A percentile compares a stretch with the other conserved stretches of the same genome.
These are phyloP conservation scores for Ogataea pignaliae DNA, from an alignment of 805 yeast genomes.

Conservation along the genomic window DNA sequence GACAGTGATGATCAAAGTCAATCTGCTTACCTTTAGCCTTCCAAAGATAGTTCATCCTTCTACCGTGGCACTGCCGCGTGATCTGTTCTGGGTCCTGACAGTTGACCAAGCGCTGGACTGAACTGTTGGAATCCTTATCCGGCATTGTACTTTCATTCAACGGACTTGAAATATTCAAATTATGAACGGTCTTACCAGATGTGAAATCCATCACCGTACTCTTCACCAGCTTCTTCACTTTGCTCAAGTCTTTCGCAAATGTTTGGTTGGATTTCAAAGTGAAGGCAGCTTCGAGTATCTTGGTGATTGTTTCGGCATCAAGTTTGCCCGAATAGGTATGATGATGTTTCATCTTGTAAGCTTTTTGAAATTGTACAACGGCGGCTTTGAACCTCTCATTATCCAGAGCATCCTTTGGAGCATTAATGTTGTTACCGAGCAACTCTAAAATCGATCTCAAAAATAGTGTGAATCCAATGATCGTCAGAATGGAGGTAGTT, in stretches of 20 bases:
- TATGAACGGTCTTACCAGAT: slow-evolving; percentile 31
- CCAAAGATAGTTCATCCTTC: slow-evolving; percentile 40
- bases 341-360: slow-evolving; percentile 11
- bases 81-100: slow-evolving; percentile 28
- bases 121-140: slow-evolving; percentile 14
- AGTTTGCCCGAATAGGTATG: slow-evolving; percentile 13
- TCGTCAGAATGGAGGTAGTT: slow-evolving; percentile 62
- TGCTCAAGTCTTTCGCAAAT: slow-evolving; percentile 31
- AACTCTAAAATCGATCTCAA: slow-evolving; percentile 62
- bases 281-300: slow-evolving; percentile 19
- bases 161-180: slow-evolving; percentile 22
- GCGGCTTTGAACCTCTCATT: slow-evolving; percentile 63
- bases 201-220: slow-evolving; percentile 34
- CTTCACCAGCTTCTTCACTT: slow-evolving; percentile 32
- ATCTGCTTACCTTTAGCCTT: slow-evolving; percentile 43
- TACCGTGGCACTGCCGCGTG: slow-evolving; percentile 23
- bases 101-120: slow-evolving; percentile 14
- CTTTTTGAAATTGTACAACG: slow-evolving; percentile 72
- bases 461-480: slow-evolving; percentile 72
- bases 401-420: slow-evolving; percentile 81
- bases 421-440: slow-evolving; percentile 48
- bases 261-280: slow-evolving; percentile 30
- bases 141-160: slow-evolving; percentile 11
- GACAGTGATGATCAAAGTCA: slow-evolving; percentile 24
- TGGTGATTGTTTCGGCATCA: slow-evolving; percentile 21